Conservation (phyloP, 139 green algal genomes). For the Spirogloea muscicola region DNA sequence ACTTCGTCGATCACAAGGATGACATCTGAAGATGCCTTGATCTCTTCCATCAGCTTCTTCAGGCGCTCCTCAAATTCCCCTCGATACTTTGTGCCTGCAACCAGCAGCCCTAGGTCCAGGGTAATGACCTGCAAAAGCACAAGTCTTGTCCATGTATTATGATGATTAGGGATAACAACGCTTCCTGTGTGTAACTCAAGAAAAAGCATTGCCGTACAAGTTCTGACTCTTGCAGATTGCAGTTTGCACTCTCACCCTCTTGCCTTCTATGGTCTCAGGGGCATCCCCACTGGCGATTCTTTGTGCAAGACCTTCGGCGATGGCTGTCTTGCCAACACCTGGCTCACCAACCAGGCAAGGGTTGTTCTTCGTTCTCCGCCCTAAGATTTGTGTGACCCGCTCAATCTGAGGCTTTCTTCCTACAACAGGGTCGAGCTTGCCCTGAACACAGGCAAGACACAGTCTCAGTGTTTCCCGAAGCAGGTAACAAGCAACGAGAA, state of each 20-base stretch:
- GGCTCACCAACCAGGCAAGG: conserved; percentile 97
- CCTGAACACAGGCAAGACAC: conserved; percentile 58
- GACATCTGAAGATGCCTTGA: conserved; percentile 98
- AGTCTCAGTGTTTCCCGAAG: neutral
- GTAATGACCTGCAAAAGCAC: conserved; percentile 75
- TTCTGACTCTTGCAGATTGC: neutral
- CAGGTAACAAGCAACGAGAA: neutral
- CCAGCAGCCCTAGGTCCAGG: conserved; percentile 98
- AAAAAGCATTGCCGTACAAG: neutral
- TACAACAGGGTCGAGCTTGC: conserved; percentile 96
- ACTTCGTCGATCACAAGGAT: conserved; percentile 96
- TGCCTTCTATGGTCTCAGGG: conserved; percentile 98
- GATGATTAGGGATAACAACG: neutral
- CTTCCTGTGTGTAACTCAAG: neutral
- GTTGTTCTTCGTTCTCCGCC: conserved; percentile 98
- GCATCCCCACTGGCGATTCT: conserved; percentile 87
- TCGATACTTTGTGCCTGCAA: conserved; percentile 98
- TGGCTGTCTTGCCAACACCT: conserved; percentile 96
- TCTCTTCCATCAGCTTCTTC: conserved; percentile 99
- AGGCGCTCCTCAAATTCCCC: conserved; percentile 99
- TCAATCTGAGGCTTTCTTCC: conserved; percentile 95
- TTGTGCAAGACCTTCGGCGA: conserved; percentile 96
- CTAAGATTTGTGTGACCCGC: conserved; percentile 98
- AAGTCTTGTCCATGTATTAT: neutral
- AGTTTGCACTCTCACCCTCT: conserved; percentile 67